These are phyloP conservation scores for Thermomyces lanuginosus DNA, from an alignment of 2,329 filamentous ascomycete genomes.

Conservation along the genomic window DNA sequence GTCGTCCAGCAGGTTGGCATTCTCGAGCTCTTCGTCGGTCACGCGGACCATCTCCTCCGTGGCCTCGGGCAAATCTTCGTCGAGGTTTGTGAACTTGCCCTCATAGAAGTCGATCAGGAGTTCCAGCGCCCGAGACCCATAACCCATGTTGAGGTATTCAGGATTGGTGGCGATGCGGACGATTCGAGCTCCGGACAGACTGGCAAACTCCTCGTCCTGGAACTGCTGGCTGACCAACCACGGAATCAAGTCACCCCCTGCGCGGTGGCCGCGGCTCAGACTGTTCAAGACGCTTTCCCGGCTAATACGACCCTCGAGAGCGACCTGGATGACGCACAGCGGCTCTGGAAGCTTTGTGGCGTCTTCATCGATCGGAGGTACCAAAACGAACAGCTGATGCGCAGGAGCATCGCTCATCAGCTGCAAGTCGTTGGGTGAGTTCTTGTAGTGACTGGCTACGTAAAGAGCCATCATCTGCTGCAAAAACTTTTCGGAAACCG, in stretches of 20 bases:
- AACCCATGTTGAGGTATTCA: constrained; percentile 83
- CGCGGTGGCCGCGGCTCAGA: constrained; percentile 72
- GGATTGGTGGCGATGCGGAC: constrained; percentile 95
- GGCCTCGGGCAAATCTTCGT: constrained; percentile 46
- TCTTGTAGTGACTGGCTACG: constrained; percentile 95
- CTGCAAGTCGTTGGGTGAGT: constrained; percentile 93
- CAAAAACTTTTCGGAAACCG: constrained; percentile 88
- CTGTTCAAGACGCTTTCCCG: constrained; percentile 80
- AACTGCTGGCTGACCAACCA: constrained; percentile 98
- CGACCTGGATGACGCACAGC: constrained; percentile 84
- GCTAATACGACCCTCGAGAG: constrained; percentile 89
- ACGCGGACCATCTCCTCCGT: constrained; percentile 54
- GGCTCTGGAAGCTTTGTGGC: constrained; percentile 74
- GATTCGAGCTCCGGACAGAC: constrained; percentile 76
- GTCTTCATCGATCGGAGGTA: constrained; percentile 65
- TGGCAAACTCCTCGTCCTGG: constrained; percentile 91
- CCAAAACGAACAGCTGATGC: constrained; percentile 88
- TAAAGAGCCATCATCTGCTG: constrained; percentile 98
- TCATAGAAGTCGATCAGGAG: constrained; percentile 87
- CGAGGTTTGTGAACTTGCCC: constrained; percentile 72
- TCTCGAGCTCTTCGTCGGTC: constrained; percentile 65
- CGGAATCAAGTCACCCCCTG: constrained; percentile 83
- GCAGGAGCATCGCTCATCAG: constrained; percentile 96
- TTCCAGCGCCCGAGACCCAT: constrained; percentile 74
- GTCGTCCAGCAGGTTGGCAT: constrained; percentile 62